Evolutionary conservation across 495 filamentous ascomycete species (phyloP), one percentile per base, ranked within the genome.

Genomic region (Clohesyomyces aquaticus): DNA sequence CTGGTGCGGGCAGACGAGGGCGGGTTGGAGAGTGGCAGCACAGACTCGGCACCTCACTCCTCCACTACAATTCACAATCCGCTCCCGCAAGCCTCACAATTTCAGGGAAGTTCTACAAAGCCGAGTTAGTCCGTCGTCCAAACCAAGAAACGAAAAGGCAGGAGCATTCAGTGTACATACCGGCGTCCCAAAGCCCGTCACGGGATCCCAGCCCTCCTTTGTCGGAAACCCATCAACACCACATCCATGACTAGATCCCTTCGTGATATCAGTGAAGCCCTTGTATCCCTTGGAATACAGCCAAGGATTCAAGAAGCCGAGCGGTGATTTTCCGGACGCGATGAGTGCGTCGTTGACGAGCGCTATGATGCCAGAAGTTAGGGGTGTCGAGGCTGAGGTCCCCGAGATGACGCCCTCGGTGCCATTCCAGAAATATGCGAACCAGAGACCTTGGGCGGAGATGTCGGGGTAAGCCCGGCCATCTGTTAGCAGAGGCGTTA

Each of bases 271-370:
- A 1, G 55, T 74, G 35, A 77, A 64, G n/a, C 67, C 75, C 55
- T 63, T 67, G 59, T 72, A 71, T 3, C 59, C 75, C 29, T 53
- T 67, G 14, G 48, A 54, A 60, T 78, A 78, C 0, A 78, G 41
- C 73, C 71, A 77, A 0, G 76, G 76, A 54, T 78, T 78, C 56
- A 78, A 63, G 65, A 74, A 78, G 18, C 76, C 76, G n/a, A 78
- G 66, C 6, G 73, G 48, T 11, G 65, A 35, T 60, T 67, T 71
- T 4, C 75, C 73, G 1, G 45, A 55, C 26, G 72, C 67, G 42
- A 78, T 58, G 21, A 71, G 58, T 1, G 69, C 72, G 54, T 76
- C 75, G 52, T 78, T 78, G 45, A 78, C 66, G 3, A 78, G 66
- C 4, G 66, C 55, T 51, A 78, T 67, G 35, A 78, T 66, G 43